Evolutionary conservation across 441 rosid species (phyloP).

Genomic region (Capsella rubella): DNA sequence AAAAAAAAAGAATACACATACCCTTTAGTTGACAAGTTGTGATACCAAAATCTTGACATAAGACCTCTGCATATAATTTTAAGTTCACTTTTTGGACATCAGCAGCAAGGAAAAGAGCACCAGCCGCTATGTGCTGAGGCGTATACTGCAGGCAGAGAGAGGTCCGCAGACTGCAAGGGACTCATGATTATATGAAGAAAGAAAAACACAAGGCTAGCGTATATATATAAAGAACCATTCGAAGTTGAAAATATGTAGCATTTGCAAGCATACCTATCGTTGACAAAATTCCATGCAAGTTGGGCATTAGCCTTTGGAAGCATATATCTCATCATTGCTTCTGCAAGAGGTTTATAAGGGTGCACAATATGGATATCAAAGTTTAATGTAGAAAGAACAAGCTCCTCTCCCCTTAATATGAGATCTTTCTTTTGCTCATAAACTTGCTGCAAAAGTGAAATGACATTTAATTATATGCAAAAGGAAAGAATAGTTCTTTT

Average conservation of each 20-base stretch:
- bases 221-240: neutral
- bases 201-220: constrained; percentile 41
- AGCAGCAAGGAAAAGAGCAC: constrained; percentile 94
- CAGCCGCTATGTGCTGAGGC: constrained; percentile 99
- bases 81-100: constrained; percentile 49
- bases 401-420: constrained; percentile 78
- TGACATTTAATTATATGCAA: constrained; percentile 1
- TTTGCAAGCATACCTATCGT: constrained; percentile 79
- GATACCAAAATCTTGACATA: constrained; percentile 60
- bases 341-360: constrained; percentile 95
- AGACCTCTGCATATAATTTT: constrained; percentile 42
- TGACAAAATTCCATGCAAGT: constrained; percentile 94
- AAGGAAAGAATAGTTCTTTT: neutral
- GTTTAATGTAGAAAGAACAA: constrained; percentile 87
- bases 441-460: constrained; percentile 69
- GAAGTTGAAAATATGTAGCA: constrained; percentile 33
- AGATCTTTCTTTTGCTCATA: constrained; percentile 94
- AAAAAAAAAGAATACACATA: constrained; percentile 43
- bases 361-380: constrained; percentile 86
- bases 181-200: constrained; percentile 57
- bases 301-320: constrained; percentile 84
- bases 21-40: constrained; percentile 53
- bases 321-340: constrained; percentile 89
- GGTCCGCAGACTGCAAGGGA: constrained; percentile 93
- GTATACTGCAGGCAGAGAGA: constrained; percentile 98